These are phyloP conservation scores for Dactylellina drechsleri DNA, from an alignment of 2,329 filamentous ascomycete genomes.

Conservation along the genomic window DNA sequence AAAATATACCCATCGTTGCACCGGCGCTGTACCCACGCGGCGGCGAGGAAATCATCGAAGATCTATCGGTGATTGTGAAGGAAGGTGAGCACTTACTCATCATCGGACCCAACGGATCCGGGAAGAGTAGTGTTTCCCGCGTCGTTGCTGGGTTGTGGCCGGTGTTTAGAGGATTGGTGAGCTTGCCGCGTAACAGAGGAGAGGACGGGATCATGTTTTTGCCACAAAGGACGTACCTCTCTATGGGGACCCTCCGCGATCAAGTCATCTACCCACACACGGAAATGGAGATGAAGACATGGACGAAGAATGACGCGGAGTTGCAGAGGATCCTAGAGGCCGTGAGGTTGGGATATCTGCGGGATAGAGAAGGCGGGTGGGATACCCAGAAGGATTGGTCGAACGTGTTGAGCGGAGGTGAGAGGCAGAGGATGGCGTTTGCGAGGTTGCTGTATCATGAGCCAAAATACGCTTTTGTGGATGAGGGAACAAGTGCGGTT, in stretches of 20 bases:
- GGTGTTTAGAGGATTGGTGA: conserved; percentile 90
- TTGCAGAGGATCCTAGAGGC: conserved; percentile 82
- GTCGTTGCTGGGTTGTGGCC: conserved; percentile 95
- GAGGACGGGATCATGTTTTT: conserved; percentile 98
- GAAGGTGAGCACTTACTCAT: conserved; percentile 93
- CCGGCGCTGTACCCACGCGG: conserved; percentile 87
- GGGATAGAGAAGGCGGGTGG: conserved; percentile 93
- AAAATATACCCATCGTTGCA: conserved; percentile 91
- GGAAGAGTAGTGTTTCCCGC: conserved; percentile 87
- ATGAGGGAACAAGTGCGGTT: conserved; percentile 94
- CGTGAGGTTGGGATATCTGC: conserved; percentile 86
- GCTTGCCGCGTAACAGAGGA: conserved; percentile 80
- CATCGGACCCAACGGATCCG: conserved; percentile 92
- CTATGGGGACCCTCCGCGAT: conserved; percentile 89
- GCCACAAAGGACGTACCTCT: conserved; percentile 76
- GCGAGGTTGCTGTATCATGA: conserved; percentile 93
- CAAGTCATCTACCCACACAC: conserved; percentile 98
- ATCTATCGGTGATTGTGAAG: conserved; percentile 86
- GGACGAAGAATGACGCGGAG: conserved; percentile 79
- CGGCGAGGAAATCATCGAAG: conserved; percentile 90
- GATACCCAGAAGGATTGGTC: conserved; percentile 98
- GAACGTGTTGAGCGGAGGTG: conserved; percentile 93
- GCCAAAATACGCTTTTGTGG: conserved; percentile 90
- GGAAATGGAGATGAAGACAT: conserved; percentile 89
- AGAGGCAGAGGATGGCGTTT: conserved; percentile 95